Conservation (phyloP, 208 protist genomes). For the Tritrichomonas musculus region DNA sequence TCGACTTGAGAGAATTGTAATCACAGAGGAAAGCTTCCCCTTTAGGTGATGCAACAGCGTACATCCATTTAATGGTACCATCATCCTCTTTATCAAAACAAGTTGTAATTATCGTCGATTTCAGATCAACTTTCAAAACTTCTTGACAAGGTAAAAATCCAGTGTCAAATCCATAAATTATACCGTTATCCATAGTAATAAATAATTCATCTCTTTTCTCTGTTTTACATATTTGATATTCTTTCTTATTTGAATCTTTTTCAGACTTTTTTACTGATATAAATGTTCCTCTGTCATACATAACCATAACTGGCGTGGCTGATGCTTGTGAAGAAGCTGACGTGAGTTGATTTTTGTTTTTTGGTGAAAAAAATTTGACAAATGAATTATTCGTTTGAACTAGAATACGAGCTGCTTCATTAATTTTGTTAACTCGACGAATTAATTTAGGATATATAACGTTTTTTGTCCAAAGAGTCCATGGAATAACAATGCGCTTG, state of each 20-base stretch:
- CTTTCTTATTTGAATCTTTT: not conserved
- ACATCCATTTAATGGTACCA: no score
- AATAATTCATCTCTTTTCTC: not conserved
- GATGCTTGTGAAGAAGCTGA: not conserved
- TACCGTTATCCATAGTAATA: not conserved
- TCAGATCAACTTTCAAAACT: not conserved
- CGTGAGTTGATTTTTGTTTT: not conserved
- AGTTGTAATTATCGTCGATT: not conserved
- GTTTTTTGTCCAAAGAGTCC: not conserved
- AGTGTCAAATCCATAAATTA: not conserved
- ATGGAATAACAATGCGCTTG: no score
- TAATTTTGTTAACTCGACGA: not conserved
- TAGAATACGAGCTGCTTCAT: not conserved
- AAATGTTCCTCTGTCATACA: not conserved
- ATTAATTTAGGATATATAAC: not conserved
- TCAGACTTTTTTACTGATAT: not conserved
- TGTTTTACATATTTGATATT: not conserved
- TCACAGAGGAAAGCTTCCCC: not conserved
- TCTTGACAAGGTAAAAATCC: not conserved
- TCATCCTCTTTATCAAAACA: not conserved
- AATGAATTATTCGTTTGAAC: not conserved
- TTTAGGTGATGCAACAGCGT: not conserved
- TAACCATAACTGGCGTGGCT: not conserved
- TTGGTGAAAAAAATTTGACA: not conserved
- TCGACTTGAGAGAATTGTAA: not conserved